Evolutionary conservation across 2,329 filamentous ascomycete genomes (phyloP).

Genomic region (Colletotrichum sublineola): DNA sequence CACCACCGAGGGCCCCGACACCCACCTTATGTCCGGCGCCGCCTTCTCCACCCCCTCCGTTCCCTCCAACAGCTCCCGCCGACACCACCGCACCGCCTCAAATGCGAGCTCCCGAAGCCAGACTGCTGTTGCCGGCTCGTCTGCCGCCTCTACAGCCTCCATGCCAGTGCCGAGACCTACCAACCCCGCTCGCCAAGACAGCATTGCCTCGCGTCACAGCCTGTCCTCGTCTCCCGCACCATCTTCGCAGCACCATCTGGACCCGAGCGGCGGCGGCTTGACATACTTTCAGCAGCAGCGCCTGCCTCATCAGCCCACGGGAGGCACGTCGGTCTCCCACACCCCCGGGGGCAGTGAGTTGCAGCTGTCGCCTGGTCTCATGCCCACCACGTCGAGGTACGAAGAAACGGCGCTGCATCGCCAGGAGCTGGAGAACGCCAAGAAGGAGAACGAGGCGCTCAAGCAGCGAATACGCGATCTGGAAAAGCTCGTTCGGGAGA

Average conservation of each 20-base stretch:
- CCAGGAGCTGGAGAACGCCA: slow-evolving; percentile 71
- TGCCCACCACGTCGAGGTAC: slow-evolving; percentile 70
- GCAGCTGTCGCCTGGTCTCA: slow-evolving; percentile 65
- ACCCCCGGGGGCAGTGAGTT: slow-evolving; percentile 57
- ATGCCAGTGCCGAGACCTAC: slow-evolving; percentile 62
- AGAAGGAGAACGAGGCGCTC: slow-evolving; percentile 73
- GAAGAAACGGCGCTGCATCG: slow-evolving; percentile 73
- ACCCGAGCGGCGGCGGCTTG: slow-evolving; percentile 58
- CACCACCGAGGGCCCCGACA: slow-evolving; percentile 61
- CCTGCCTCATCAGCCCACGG: slow-evolving; percentile 47
- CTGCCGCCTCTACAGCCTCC: slow-evolving; percentile 54
- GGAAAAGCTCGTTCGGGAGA: slow-evolving; percentile 67
- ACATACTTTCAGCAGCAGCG: slow-evolving; percentile 62
- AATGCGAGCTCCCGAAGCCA: slow-evolving; percentile 68
- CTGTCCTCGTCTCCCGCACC: slow-evolving; percentile 63
- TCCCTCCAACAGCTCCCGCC: slow-evolving; percentile 63
- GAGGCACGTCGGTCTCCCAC: slow-evolving; percentile 48
- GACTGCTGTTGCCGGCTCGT: slow-evolving; percentile 57
- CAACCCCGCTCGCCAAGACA: slow-evolving; percentile 65
- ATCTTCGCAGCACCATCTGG: slow-evolving; percentile 43
- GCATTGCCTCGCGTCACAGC: slow-evolving; percentile 66
- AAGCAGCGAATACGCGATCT: slow-evolving; percentile 73
- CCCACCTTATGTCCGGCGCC: slow-evolving; percentile 68
- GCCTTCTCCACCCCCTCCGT: slow-evolving; percentile 70
- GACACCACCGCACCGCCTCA: slow-evolving; percentile 71